A percentile compares a stretch with the other conserved stretches of the same genome.
phyloP scores from a whole-genome alignment of 306 rosid genomes.

The Ochetophila trinervis region DNA sequence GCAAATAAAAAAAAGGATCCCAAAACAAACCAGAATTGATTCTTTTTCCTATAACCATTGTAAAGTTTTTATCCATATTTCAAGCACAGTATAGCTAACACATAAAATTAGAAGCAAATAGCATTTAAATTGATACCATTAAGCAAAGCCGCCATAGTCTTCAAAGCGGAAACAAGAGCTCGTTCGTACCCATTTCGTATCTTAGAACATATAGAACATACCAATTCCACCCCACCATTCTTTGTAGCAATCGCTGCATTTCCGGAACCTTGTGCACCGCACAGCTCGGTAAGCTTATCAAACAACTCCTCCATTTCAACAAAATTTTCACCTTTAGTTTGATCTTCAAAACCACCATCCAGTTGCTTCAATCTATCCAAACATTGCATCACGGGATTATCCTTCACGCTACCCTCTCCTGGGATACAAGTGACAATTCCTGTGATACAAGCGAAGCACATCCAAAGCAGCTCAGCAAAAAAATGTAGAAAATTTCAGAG shows the following conservation, averaged over 20 bases:
- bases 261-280: constrained; percentile 41
- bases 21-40: not conserved
- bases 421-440: constrained; percentile 72
- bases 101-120: not conserved
- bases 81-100: not conserved
- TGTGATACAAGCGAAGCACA: constrained; percentile 7
- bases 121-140: constrained; percentile 38
- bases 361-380: constrained; percentile 50
- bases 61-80: not conserved
- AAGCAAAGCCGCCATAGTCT: constrained; percentile 53
- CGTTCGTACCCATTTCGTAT: constrained; percentile 21
- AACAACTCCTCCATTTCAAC: constrained; percentile 37
- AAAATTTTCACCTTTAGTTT: constrained; percentile 9
- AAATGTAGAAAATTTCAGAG: not conserved
- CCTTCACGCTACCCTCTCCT: constrained; percentile 52
- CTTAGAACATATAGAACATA: constrained; percentile 58
- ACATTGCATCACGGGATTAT: constrained; percentile 61
- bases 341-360: constrained; percentile 18
- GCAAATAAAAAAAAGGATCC: not conserved
- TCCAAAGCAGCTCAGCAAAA: too few species aligned
- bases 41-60: too few species aligned
- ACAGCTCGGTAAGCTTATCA: constrained; percentile 41
- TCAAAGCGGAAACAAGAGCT: constrained; percentile 46
- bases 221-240: constrained; percentile 64
- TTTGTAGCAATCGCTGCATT: constrained; percentile 63